These are phyloP conservation scores for barrel medic (Medicago truncatula) DNA, from an alignment of 306 rosid genomes.

Conservation along the genomic window MtrunA17r5.0-ANR NC_053048.1:40463501-40464000, in stretches of 20 bases:
- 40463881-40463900: constrained; percentile 10
- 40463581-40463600: neutral
- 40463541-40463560: too few species aligned
- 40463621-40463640: neutral
- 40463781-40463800: neutral
- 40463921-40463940: constrained; percentile 27
- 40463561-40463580: neutral
- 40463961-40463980: neutral
- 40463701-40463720: neutral
- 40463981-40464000: constrained; percentile 30
- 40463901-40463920: constrained; percentile 1
- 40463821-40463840: neutral
- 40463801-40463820: neutral
- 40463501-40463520: too few species aligned
- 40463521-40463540: too few species aligned
- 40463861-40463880: constrained; percentile 35
- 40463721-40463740: neutral
- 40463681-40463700: neutral
- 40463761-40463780: neutral
- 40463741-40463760: neutral
- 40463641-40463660: neutral
- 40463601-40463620: neutral
- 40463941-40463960: neutral
- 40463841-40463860: neutral
- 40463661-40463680: neutral